Base-by-base conservation (phyloP, 805 yeast species). In the Grigorovia transvaalensis region DNA sequence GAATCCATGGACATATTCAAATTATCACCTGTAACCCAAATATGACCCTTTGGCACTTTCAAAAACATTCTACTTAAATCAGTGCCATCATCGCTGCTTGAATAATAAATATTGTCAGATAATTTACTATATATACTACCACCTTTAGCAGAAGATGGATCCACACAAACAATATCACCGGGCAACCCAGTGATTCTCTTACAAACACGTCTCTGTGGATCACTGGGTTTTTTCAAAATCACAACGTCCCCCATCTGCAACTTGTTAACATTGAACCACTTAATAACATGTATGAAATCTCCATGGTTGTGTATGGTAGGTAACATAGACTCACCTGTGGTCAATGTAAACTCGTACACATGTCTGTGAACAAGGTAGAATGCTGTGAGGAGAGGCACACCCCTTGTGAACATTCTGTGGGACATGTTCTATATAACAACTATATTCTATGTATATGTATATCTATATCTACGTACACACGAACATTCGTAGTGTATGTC, bases 21-120 rank as follows among this genome's bases (percentile, higher is more conserved):
- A 63, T 93, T 93, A 63, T 93, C 99, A 1, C 99, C 99, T 0
- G 97, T 88, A 2, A 90, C 84, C 98, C 98, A 93, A 47, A 88
- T 86, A 68, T 93, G 99, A 2, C 99, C 99, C 57, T 82, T 80
- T 1, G 99, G 99, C 0, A 93, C 90, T 51, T 72, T 74, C 9
- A 91, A 81, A 65, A 74, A 88, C 52, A 79, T 77, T 46, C 64
- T 67, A 46, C 47, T 46, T n/a, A 38, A 13, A 3, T 38, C 42
- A 17, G 50, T 50, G 18, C 60, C 56, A 4, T 15, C 77, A 46
- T 27, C 27, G 1, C 38, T 40, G 38, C 27, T 23, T 4, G 27
- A 4, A 6, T 6, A 23, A 23, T 23, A 23, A 23, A 23, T 23
- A 23, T 6, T 23, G 27, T 23, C 27, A 23, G 6, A 23, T 6